Evolutionary conservation across 805 yeast species (phyloP).

Genomic region (Candida nemodendra): DNA sequence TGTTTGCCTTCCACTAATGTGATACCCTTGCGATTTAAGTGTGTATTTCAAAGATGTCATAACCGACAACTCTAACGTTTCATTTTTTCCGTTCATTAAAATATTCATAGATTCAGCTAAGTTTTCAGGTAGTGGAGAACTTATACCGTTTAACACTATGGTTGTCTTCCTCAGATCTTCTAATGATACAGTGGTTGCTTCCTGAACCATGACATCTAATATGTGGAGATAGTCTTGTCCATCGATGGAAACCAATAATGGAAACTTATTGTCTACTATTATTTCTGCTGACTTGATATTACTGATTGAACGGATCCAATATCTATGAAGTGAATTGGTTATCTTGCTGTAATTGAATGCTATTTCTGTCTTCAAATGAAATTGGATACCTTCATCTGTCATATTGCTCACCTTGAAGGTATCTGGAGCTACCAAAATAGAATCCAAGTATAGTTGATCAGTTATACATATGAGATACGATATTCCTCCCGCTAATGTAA

Average conservation of each 20-base stretch:
- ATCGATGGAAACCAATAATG: constrained; percentile 7
- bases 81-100: too few species aligned
- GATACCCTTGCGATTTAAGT: too few species aligned
- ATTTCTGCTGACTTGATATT: neutral
- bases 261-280: constrained; percentile 1
- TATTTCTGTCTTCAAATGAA: neutral
- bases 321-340: constrained; percentile 3
- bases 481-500: neutral
- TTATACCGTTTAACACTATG: neutral
- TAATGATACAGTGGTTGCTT: too few species aligned
- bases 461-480: neutral
- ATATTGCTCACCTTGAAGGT: constrained; percentile 5
- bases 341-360: constrained; percentile 7
- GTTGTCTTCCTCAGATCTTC: too few species aligned
- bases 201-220: constrained; percentile 3
- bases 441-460: neutral
- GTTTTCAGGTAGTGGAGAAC: constrained; percentile 1
- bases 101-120: constrained; percentile 3
- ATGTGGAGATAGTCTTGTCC: constrained; percentile 1
- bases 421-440: constrained; percentile 1
- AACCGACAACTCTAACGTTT: too few species aligned
- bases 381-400: constrained; percentile 4
- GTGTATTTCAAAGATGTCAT: too few species aligned
- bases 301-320: constrained; percentile 3
- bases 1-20: too few species aligned